These are phyloP conservation scores for Hebeloma cylindrosporum DNA, from an alignment of 768 basidiomycete species.

Conservation along the genomic window DNA sequence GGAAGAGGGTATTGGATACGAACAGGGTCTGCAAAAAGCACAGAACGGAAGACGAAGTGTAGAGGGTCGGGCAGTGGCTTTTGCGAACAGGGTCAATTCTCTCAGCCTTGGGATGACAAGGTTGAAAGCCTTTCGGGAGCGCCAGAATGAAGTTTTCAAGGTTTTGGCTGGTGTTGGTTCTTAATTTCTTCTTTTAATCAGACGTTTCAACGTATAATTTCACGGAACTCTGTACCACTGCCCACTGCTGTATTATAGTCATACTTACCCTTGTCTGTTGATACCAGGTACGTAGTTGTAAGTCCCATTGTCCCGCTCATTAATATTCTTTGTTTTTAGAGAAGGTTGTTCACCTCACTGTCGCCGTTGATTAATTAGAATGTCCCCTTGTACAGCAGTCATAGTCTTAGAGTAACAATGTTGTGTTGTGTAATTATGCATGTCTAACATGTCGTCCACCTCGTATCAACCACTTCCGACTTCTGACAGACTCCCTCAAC, in stretches of 20 bases:
- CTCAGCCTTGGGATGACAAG: conserved; percentile 71
- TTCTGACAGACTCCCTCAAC: conserved; percentile 3
- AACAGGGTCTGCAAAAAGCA: conserved; percentile 29
- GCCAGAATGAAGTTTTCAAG: conserved; percentile 70
- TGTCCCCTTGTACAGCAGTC: no score
- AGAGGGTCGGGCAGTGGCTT: conserved; percentile 64
- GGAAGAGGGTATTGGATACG: conserved; percentile 56
- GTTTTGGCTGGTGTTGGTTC: conserved; percentile 54
- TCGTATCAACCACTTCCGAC: conserved; percentile 26
- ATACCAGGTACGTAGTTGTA: no score
- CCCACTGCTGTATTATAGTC: no score
- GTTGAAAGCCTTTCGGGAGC: conserved; percentile 68
- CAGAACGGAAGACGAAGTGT: conserved; percentile 47
- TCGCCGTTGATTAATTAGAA: no score
- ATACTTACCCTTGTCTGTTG: no score
- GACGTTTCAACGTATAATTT: background rate
- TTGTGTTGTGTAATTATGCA: no score
- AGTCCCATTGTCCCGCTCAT: no score
- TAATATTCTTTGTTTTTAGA: no score
- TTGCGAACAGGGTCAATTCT: conserved; percentile 76
- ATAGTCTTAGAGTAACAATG: no score
- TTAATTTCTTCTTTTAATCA: no score
- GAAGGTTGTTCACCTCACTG: no score
- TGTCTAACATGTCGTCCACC: conserved; percentile 11
- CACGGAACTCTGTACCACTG: background rate